A percentile compares a stretch with the other conserved stretches of the same genome.
Conservation (phyloP, 139 green algal species). For the Nannochloris sp. region DNA sequence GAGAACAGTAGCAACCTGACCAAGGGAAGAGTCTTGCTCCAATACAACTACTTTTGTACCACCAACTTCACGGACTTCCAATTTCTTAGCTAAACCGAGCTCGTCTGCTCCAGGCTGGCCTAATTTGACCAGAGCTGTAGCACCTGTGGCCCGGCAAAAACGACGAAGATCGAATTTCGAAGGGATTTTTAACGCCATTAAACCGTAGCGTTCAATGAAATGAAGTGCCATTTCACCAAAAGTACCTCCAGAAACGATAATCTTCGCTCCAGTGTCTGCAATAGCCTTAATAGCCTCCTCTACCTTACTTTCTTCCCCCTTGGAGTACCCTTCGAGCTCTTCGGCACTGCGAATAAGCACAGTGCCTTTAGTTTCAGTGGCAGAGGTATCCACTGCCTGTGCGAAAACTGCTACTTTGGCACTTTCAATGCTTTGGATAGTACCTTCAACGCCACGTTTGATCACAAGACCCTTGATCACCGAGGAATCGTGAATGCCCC, state of each 20-base stretch:
- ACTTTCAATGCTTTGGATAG: conserved; percentile 62
- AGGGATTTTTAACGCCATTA: conserved; percentile 74
- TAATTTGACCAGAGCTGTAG: conserved; percentile 68
- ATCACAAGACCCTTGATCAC: conserved; percentile 89
- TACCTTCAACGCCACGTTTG: conserved; percentile 79
- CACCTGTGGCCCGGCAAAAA: conserved; percentile 84
- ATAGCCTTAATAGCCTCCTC: conserved; percentile 86
- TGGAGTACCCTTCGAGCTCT: conserved; percentile 89
- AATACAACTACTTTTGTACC: conserved; percentile 74
- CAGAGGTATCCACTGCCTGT: conserved; percentile 74
- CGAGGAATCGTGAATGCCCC: conserved; percentile 41
- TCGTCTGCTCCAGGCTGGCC: conserved; percentile 54
- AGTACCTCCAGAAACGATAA: conserved; percentile 72
- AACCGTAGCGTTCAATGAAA: conserved; percentile 90
- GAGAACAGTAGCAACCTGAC: conserved; percentile 78
- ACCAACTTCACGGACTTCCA: conserved; percentile 62
- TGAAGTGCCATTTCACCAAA: conserved; percentile 98
- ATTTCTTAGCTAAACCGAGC: conserved; percentile 65
- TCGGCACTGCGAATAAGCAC: conserved; percentile 90
- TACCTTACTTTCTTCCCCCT: conserved; percentile 81
- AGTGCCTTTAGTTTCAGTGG: conserved; percentile 92
- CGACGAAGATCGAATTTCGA: conserved; percentile 97
- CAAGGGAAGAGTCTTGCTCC: conserved; percentile 31
- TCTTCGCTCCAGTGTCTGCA: conserved; percentile 29
- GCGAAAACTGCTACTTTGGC: conserved; percentile 83